Evolutionary conservation across 352 stramenopile species (phyloP).

Genomic region (Elongisporangium senticosum): DNA sequence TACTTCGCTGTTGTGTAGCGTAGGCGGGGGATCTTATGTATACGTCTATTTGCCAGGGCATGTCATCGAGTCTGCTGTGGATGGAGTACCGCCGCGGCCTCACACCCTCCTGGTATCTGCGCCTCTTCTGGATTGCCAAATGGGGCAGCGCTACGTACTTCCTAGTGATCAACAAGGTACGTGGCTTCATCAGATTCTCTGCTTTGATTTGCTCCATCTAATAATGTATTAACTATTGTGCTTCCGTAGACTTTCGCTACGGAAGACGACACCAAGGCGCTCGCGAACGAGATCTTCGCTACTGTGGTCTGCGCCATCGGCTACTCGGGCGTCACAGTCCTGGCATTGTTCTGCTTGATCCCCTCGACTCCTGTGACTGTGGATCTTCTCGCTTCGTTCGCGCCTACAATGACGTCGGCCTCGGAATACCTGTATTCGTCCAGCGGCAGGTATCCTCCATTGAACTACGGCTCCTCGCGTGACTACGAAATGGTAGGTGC

Average conservation of each 20-base stretch:
- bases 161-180: conserved; percentile 32
- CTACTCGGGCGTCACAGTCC: conserved; percentile 34
- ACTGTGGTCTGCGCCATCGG: conserved; percentile 26
- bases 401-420: conserved; percentile 42
- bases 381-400: conserved; percentile 23
- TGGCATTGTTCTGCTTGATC: conserved; percentile 48
- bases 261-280: conserved; percentile 1
- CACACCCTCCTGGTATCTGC: conserved; percentile 47
- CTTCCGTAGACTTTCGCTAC: conserved; percentile 3
- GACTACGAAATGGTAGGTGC: conserved; percentile 26
- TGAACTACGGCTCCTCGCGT: conserved; percentile 51
- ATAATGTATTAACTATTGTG: not conserved
- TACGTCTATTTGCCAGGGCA: conserved; percentile 19
- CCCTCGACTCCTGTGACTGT: conserved; percentile 40
- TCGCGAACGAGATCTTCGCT: conserved; percentile 2
- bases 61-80: conserved; percentile 50
- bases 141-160: conserved; percentile 45
- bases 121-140: conserved; percentile 55
- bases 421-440: conserved; percentile 52
- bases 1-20: not conserved
- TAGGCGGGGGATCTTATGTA: not conserved
- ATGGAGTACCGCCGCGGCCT: conserved; percentile 69
- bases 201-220: conserved; percentile 7
- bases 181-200: not conserved
- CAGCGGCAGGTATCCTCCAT: conserved; percentile 28